Conservation (phyloP, 1,284 basidiomycete species). For the Microbotryomycetes sp. region DNA sequence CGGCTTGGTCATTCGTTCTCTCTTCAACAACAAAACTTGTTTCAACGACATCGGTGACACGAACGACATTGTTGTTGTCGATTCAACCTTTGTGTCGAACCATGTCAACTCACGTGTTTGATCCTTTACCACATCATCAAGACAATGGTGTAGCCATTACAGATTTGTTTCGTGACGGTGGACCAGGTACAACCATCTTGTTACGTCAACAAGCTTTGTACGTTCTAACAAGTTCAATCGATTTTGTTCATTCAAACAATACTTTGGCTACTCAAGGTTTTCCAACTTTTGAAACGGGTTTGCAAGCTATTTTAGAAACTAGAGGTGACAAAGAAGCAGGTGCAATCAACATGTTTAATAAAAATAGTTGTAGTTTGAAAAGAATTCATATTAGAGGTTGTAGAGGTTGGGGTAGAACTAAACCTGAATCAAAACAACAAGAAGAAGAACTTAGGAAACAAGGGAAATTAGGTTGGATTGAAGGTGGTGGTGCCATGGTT, state of each 20-base stretch:
- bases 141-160: constrained; percentile 30
- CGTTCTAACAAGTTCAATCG: constrained; percentile 26
- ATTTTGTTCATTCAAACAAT: constrained; percentile 22
- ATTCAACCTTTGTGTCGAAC: background rate
- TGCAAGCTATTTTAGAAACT: constrained; percentile 33
- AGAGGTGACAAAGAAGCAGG: constrained; percentile 31
- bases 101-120: constrained; percentile 20
- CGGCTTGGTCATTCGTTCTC: too few species aligned
- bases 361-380: constrained; percentile 19
- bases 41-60: too few species aligned
- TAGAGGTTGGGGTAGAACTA: constrained; percentile 27
- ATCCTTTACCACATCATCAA: constrained; percentile 9
- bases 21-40: too few species aligned
- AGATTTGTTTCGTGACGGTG: constrained; percentile 28
- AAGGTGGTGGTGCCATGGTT: constrained; percentile 32
- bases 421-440: constrained; percentile 20
- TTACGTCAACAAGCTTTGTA: constrained; percentile 23
- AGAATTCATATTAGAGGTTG: constrained; percentile 31
- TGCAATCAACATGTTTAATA: constrained; percentile 32
- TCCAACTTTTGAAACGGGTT: constrained; percentile 30
- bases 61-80: too few species aligned
- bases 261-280: constrained; percentile 36
- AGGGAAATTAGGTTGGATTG: constrained; percentile 32
- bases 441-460: constrained; percentile 17
- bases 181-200: constrained; percentile 32